Evolutionary conservation across 179 eudicot genomes (phyloP).

Genomic region (Silene coronaria): DNA sequence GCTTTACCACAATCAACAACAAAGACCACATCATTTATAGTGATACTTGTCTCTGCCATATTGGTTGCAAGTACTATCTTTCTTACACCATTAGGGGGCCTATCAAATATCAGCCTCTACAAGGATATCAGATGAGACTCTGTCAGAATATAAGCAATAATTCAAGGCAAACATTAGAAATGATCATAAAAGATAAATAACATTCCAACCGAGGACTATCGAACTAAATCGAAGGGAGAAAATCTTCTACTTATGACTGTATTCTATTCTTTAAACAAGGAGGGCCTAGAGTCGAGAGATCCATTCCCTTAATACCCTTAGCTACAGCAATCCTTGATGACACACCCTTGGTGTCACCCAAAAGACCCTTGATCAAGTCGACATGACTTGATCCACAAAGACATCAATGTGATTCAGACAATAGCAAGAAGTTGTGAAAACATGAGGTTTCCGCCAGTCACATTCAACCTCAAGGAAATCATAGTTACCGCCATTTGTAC

Average conservation of each 20-base stretch:
- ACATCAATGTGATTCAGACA: neutral
- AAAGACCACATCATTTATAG: slow-evolving; percentile 86
- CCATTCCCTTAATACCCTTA: neutral
- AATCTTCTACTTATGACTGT: neutral
- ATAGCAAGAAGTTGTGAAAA: neutral
- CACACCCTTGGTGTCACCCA: neutral
- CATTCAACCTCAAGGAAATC: neutral
- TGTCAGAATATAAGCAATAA: slow-evolving; percentile 1
- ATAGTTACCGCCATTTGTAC: neutral
- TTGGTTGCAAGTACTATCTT: slow-evolving; percentile 92
- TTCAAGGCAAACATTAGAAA: neutral
- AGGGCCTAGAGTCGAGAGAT: neutral
- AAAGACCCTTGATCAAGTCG: neutral
- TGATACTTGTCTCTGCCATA: slow-evolving; percentile 98
- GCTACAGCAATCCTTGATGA: neutral
- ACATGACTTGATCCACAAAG: neutral
- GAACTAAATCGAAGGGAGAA: neutral
- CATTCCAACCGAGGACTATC: neutral
- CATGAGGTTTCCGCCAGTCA: neutral
- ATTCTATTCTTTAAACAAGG: neutral
- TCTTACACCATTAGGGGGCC: slow-evolving; percentile 76
- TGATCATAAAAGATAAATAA: neutral
- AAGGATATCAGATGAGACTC: slow-evolving; percentile 16
- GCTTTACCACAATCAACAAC: slow-evolving; percentile 99
- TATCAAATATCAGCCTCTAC: slow-evolving; percentile 85